These are phyloP conservation scores for Senna siamea DNA, from an alignment of 306 rosid genomes.

Conservation along the genomic window DNA sequence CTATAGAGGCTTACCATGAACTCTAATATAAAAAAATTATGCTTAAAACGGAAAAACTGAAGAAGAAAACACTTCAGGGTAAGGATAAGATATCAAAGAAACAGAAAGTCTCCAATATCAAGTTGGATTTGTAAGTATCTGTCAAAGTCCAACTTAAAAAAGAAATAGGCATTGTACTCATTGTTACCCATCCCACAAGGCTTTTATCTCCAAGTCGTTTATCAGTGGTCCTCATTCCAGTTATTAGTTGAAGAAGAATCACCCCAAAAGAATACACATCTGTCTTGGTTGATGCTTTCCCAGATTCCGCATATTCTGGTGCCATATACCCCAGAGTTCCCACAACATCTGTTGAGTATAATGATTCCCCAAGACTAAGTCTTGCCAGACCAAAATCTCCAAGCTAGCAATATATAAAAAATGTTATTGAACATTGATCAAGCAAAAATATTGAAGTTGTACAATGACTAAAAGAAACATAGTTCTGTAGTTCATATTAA, in stretches of 20 bases:
- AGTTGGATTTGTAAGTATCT: neutral
- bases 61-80: neutral
- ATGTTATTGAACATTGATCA: neutral
- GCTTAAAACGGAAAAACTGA: constrained; percentile 1
- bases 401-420: constrained; percentile 37
- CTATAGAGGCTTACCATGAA: no score
- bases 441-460: neutral
- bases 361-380: constrained; percentile 47
- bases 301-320: constrained; percentile 80
- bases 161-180: constrained; percentile 5
- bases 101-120: neutral
- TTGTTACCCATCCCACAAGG: constrained; percentile 77
- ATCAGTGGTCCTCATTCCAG: constrained; percentile 70
- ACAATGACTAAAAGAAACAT: no score
- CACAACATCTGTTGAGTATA: constrained; percentile 57
- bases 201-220: constrained; percentile 60
- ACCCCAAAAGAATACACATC: constrained; percentile 86
- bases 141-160: neutral
- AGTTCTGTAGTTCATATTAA: neutral
- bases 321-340: constrained; percentile 76
- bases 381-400: constrained; percentile 90
- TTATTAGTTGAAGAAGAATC: constrained; percentile 73
- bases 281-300: constrained; percentile 69
- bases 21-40: no score
- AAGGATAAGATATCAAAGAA: neutral